phyloP scores from a whole-genome alignment of 257 asterid species.

The Ilex aquifolium region DNA sequence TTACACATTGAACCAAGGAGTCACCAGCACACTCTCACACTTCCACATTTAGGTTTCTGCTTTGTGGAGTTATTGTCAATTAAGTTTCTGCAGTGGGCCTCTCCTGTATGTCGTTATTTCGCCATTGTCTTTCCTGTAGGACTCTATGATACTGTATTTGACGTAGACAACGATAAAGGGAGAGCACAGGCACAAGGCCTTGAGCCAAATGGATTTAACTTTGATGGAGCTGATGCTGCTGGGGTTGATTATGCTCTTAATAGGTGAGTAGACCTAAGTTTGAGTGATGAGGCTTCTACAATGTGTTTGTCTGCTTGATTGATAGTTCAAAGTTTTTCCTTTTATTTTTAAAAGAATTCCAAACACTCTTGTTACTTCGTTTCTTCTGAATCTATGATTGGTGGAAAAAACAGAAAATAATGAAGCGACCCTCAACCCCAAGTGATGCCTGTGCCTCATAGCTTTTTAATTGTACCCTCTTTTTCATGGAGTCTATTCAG shows the following conservation, averaged over 20 bases:
- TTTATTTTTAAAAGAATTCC: background rate
- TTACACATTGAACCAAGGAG: too few species aligned
- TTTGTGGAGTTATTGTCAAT: background rate
- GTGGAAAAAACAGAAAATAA: too few species aligned
- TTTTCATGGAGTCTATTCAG: too few species aligned
- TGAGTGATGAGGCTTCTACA: background rate
- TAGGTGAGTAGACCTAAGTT: conserved; percentile 41
- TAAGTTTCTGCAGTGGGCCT: background rate
- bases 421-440: background rate
- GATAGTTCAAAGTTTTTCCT: background rate
- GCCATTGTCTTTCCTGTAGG: conserved; percentile 38
- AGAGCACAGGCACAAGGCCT: conserved; percentile 74
- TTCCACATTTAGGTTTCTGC: too few species aligned
- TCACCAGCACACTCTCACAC: too few species aligned
- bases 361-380: background rate
- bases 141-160: conserved; percentile 90
- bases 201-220: conserved; percentile 90
- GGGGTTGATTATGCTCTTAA: conserved; percentile 97
- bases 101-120: background rate
- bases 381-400: too few species aligned
- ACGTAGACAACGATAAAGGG: conserved; percentile 83
- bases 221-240: conserved; percentile 91
- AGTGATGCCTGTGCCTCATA: background rate
- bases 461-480: background rate
- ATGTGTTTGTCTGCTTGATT: background rate